Base-by-base conservation (phyloP, 495 filamentous ascomycete genomes). In the Xylaria bambusicola region DNA sequence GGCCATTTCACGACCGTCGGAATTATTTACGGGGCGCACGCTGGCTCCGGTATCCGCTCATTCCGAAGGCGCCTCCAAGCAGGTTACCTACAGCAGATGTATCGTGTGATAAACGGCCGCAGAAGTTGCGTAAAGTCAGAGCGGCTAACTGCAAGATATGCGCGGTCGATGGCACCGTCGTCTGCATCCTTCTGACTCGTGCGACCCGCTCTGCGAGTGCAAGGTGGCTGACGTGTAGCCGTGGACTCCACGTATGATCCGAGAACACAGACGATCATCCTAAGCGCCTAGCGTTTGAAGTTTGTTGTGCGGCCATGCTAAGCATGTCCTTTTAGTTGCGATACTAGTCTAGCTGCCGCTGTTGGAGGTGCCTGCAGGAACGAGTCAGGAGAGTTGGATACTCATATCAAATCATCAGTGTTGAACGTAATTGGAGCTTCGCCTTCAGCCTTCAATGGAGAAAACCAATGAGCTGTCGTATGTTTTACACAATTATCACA, bases 211-310 rank as follows among this genome's bases (percentile, higher is more conserved):
- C n/a, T 20, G 24, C 47, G 55, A 48, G 6, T 29, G 18, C 20
- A 41, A 42, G 23, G 12, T 58, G 24, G 56, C 56, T 51, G 56
- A 58, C 56, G 56, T 58, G 56, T 20, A 51, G n/a, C 21, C 13
- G 1, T 18, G 12, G 35, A 33, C 9, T 49, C 31, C 10, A 4
- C 4, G 50, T 27, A 41, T 52, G 35, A 33, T 24, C 20, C 12
- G 15, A 35, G 1, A 24, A 1, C 18, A 24, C 21, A 17, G 15
- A 52, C 33, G 24, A 44, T 18, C 3, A 52, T 17, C 10, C 40
- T 15, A 33, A 21, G 20, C 21, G 50, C 35, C 23, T 13, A 10
- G 10, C 35, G 35, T 18, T 33, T 18, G 50, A 41, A 20, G 15
- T 52, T 26, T 18, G 4, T 21, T 6, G 23, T 31, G 6, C 29